Percentiles rank a stretch among this genome's conserved stretches.
Conservation (phyloP, 441 rosid species). For the Raphanus hybrid region DNA sequence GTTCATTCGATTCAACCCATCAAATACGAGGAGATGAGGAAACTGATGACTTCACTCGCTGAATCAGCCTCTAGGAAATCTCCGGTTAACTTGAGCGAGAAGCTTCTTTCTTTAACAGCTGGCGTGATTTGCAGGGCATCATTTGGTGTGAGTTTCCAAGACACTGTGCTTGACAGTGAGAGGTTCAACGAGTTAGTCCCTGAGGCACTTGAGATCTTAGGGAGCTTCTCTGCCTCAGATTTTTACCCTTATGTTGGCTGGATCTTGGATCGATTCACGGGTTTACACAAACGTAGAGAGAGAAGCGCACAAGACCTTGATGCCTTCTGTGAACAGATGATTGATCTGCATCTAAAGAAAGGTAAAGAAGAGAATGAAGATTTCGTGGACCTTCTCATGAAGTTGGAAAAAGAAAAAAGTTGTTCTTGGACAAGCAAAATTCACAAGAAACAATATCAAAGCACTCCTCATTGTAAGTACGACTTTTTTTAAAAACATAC, state of each 20-base stretch:
- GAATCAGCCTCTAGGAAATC: conserved; percentile 34
- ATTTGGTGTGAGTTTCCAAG: conserved; percentile 48
- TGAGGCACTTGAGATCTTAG: conserved; percentile 38
- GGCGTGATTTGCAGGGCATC: conserved; percentile 45
- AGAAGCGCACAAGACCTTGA: conserved; percentile 46
- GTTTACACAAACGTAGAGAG: conserved; percentile 43
- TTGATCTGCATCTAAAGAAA: conserved; percentile 51
- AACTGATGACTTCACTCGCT: conserved; percentile 41
- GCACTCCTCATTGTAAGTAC: conserved; percentile 52
- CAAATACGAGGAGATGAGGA: conserved; percentile 52
- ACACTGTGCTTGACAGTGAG: conserved; percentile 39
- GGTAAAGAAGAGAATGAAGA: conserved; percentile 42
- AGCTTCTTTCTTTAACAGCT: conserved; percentile 40
- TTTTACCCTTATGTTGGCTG: conserved; percentile 53
- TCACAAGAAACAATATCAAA: conserved; percentile 50
- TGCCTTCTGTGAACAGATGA: conserved; percentile 45
- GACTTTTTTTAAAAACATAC: background rate
- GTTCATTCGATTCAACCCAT: conserved; percentile 48
- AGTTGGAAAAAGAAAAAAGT: conserved; percentile 47
- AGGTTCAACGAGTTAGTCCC: conserved; percentile 44
- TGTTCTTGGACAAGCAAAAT: conserved; percentile 32
- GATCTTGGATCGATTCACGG: conserved; percentile 51
- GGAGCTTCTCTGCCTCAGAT: conserved; percentile 51
- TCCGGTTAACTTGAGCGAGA: conserved; percentile 48
- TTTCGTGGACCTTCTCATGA: conserved; percentile 54